Base-by-base conservation (phyloP, 2,329 filamentous ascomycete genomes). In the Stagonosporopsis vannaccii region DNA sequence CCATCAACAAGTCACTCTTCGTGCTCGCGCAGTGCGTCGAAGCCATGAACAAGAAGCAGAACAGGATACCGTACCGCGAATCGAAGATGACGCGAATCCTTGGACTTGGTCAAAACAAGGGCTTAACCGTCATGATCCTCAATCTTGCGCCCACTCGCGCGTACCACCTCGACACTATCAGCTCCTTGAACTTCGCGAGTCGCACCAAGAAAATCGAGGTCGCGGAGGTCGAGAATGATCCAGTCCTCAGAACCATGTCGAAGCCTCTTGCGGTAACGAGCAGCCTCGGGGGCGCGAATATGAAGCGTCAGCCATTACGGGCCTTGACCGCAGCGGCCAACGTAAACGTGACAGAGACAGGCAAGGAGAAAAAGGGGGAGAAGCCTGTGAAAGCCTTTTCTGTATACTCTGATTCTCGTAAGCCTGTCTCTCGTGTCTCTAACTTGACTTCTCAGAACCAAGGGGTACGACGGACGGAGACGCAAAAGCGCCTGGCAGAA, bases 81-180 rank as follows among this genome's bases (percentile, higher is more conserved):
- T 95, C 90, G 50, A 97, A 98, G 81, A 97, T 98, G 94, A 98
- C 95, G 0, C 86, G 94, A 42, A 97, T 98, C 51, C 78, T 98
- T 23, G 94, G 90, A 0, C 79, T 98, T 8, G 94, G 94, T 2
- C 94, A 97, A 78, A 97, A 98, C 78, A 92, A 96, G 62, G 94
- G 95, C 46, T 87, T 97, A 64, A 97, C 93, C 0, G 85, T 98
- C 71, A 98, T 98, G 95, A 95, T 98, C 56, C 82, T 98, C 33
- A 98, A 98, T 70, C 84, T 98, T 2, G 91, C 94, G 0, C 93
- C 95, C 0, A 84, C 96, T n/a, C 87, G 91, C 60, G 92, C 91
- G 66, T 98, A 96, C 72, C 94, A 98, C 70, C 84, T 97, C 35
- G 94, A 98, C 73, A 97, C 94, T 0, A 82, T 97, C 6, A 96